A percentile compares a stretch with the other conserved stretches of the same genome.
phyloP scores from a whole-genome alignment of 164 flowering plant species.

The Dillenia suffruticosa region DNA sequence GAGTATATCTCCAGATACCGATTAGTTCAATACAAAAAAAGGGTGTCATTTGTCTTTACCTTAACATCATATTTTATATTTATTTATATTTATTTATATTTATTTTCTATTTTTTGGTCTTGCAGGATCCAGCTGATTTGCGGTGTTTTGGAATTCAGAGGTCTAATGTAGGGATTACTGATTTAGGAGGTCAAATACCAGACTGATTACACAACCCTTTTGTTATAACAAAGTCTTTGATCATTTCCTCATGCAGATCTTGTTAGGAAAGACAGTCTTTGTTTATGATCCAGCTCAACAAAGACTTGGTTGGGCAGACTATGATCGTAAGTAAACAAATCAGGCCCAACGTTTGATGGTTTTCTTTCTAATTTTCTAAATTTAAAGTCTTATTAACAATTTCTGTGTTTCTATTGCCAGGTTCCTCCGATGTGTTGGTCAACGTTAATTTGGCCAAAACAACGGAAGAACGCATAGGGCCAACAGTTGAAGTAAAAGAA shows the following conservation, averaged over 20 bases:
- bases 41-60: no score
- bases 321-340: conserved; percentile 57
- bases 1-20: no score
- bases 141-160: conserved; percentile 96
- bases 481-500: conserved; percentile 18
- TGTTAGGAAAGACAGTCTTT: conserved; percentile 84
- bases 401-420: conserved; percentile 17
- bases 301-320: conserved; percentile 83
- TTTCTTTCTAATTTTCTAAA: neutral
- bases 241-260: neutral
- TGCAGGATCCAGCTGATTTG: conserved; percentile 56
- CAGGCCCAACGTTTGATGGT: neutral
- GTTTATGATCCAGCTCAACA: conserved; percentile 84
- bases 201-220: neutral
- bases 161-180: conserved; percentile 63
- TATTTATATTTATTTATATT: no score
- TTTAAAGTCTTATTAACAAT: neutral
- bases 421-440: conserved; percentile 55
- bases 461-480: conserved; percentile 42
- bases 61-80: no score
- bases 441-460: conserved; percentile 33
- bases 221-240: no score
- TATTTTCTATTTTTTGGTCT: conserved; percentile 1
- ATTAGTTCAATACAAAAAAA: no score
- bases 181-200: conserved; percentile 74